Percentiles rank a stretch among this genome's conserved stretches.
phyloP scores from a whole-genome alignment of 1,284 basidiomycete species.

The Tetrapyrgos nigripes region DNA sequence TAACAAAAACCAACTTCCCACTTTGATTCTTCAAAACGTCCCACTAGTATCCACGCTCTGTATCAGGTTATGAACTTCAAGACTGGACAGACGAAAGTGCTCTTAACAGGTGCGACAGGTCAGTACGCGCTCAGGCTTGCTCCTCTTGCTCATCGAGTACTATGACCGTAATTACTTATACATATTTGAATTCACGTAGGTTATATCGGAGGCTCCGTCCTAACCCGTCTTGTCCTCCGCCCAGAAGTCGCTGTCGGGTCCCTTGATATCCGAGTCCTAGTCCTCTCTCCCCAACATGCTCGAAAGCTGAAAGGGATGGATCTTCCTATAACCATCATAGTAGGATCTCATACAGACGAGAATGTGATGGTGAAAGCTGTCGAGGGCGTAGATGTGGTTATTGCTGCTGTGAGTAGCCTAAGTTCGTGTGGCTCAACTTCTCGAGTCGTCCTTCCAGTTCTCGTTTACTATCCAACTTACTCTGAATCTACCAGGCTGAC shows the following conservation, averaged over 20 bases:
- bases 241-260: conserved; percentile 31
- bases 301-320: conserved; percentile 25
- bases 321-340: conserved; percentile 32
- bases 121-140: too few relatives aligned
- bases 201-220: conserved; percentile 53
- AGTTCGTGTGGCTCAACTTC: conserved; percentile 34
- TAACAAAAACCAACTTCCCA: too few relatives aligned
- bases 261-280: conserved; percentile 44
- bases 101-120: too few relatives aligned
- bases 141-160: too few relatives aligned
- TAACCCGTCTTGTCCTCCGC: conserved; percentile 44
- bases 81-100: too few relatives aligned
- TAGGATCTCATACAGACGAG: conserved; percentile 46
- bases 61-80: too few relatives aligned
- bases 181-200: conserved; percentile 33
- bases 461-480: not conserved
- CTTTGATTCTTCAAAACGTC: too few relatives aligned
- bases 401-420: conserved; percentile 32
- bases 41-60: too few relatives aligned
- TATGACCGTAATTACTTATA: too few relatives aligned
- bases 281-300: conserved; percentile 44
- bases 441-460: not conserved
- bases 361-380: conserved; percentile 33
- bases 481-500: conserved; percentile 55
- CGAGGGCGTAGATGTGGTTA: conserved; percentile 37